phyloP scores from a whole-genome alignment of 805 yeast genomes.

The Clavispora santaluciae region DNA sequence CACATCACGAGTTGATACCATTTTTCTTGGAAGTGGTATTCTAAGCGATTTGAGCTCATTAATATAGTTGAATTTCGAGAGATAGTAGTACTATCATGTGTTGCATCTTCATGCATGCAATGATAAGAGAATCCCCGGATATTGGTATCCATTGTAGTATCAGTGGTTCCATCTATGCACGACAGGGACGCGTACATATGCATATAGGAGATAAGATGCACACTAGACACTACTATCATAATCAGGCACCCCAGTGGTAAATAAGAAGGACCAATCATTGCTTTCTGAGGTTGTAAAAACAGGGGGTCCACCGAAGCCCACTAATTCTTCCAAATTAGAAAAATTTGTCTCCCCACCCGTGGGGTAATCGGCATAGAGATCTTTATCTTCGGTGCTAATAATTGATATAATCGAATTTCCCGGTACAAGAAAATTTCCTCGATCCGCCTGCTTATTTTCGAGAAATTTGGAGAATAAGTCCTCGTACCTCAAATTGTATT shows the following conservation, averaged over 20 bases:
- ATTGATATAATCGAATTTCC: not conserved
- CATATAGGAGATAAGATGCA: not conserved
- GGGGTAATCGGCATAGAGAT: not conserved
- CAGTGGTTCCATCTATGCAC: too few species aligned
- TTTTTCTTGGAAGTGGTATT: not conserved
- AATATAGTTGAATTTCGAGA: too few species aligned
- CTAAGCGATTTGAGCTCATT: too few species aligned
- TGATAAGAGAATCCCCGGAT: too few species aligned
- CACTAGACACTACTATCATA: not conserved
- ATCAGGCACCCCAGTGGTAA: conserved; percentile 1
- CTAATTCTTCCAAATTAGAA: conserved; percentile 1
- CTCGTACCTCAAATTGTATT: conserved; percentile 5
- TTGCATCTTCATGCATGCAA: too few species aligned
- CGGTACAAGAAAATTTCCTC: not conserved
- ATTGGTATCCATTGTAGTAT: too few species aligned
- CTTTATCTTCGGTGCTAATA: not conserved
- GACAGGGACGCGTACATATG: too few species aligned
- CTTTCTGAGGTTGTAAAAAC: conserved; percentile 6
- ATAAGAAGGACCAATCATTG: conserved; percentile 8
- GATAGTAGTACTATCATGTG: too few species aligned
- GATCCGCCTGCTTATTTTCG: not conserved
- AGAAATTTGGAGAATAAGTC: not conserved
- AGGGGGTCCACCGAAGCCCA: conserved; percentile 8
- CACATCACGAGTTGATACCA: not conserved
- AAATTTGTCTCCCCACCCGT: not conserved